Base-by-base conservation (phyloP, 345 rosid genomes). In the Eucalyptus pumila region DNA sequence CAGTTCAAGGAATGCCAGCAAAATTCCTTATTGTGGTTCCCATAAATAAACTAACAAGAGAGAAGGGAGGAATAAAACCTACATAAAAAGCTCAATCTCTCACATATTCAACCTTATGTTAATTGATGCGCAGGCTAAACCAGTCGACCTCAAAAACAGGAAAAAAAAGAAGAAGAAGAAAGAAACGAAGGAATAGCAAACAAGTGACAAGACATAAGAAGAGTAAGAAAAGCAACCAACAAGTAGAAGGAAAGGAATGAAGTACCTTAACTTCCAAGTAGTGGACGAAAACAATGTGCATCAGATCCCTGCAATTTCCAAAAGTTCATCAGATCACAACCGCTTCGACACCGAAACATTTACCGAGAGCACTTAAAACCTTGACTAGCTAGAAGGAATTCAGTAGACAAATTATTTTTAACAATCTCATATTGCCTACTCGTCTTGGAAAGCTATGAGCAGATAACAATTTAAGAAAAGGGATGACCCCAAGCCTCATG, bases 201-300 rank as follows among this genome's bases (percentile, higher is more conserved):
- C 42, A 88, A 67, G 15, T 50, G 83, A 34, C 58, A 27, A 87
- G 45, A 34, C 11, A 24, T 26, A 42, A 58, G 19, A 80, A 52
- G 44, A 27, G 80, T 45, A 56, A 5, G 65, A n/a, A 88, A 76
- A 40, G 30, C 47, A 76, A 76, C 30, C 47, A 23, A 23, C 11
- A 67, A 87, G 54, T 17, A 52, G 58, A 52, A 89, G 88, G 86
- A 83, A 88, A 45, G 85, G 47, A 76, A 21, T 40, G 47, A 40
- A 89, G 24, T 92, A 97, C 99, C 99, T 96, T 96, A 80, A 96
- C 95, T 93, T 97, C 99, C 96, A 96, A 91, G 93, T 97, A 97
- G 94, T 97, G 99, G 89, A 97, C 99, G 48, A 97, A 95, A 90
- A 97, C 99, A 90, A 97, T 96, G 92, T 97, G 99, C 97, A 93